Percentiles rank a stretch among this genome's conserved stretches.
Conservation (phyloP, 768 basidiomycete species). For the Kwoniella bestiolae region DNA sequence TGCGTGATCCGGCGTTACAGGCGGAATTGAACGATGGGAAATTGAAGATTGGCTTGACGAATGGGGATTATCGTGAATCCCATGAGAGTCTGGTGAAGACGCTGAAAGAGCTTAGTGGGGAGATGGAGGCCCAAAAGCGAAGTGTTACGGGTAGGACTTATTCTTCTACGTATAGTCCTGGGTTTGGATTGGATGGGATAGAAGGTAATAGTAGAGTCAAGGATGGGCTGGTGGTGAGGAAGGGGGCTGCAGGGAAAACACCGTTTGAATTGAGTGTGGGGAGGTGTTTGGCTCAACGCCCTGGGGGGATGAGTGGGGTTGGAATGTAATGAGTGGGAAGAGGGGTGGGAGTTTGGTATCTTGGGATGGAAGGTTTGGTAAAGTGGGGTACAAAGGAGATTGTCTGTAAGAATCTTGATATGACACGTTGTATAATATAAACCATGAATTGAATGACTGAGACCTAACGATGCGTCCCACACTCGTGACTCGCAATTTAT, state of each 20-base stretch:
- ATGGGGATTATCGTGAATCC: conserved; percentile 46
- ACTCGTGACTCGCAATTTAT: too few relatives aligned
- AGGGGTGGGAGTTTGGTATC: not conserved
- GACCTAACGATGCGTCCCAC: too few relatives aligned
- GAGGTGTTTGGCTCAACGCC: conserved; percentile 48
- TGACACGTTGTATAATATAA: too few relatives aligned
- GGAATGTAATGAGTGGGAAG: not conserved
- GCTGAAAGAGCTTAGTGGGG: conserved; percentile 32
- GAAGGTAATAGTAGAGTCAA: conserved; percentile 23
- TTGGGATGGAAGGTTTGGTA: too few relatives aligned
- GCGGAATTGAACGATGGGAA: conserved; percentile 8
- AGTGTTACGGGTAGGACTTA: conserved; percentile 17
- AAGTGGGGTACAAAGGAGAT: not conserved
- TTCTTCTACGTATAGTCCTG: conserved; percentile 17
- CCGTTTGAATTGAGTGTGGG: conserved; percentile 51
- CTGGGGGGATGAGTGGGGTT: conserved; percentile 15
- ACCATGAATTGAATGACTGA: too few relatives aligned
- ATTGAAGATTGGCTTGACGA: conserved; percentile 31
- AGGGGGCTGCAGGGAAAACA: conserved; percentile 42
- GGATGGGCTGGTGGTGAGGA: conserved; percentile 23
- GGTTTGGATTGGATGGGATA: conserved; percentile 6
- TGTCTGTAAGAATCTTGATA: too few relatives aligned
- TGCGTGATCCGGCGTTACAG: not conserved
- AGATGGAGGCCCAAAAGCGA: not conserved
- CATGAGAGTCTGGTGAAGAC: conserved; percentile 43